Evolutionary conservation across 2,329 filamentous ascomycete species (phyloP).

Genomic region (Colletotrichum costaricense): DNA sequence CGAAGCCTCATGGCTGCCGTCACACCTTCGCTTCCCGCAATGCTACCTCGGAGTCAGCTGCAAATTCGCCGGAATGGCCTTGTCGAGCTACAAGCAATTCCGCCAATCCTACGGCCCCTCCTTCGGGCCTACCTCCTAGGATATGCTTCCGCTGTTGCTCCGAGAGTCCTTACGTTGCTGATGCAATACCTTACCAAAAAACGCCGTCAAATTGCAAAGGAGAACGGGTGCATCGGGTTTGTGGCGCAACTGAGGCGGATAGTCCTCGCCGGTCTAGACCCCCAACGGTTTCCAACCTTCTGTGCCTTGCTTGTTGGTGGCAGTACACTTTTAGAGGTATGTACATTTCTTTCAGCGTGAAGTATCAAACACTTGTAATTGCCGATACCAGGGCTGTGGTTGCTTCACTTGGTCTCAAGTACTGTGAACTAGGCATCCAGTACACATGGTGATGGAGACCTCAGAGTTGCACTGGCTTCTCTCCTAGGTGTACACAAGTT

Average conservation of each 20-base stretch:
- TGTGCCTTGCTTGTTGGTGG: constrained; percentile 71
- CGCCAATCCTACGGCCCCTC: constrained; percentile 64
- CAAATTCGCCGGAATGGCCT: constrained; percentile 29
- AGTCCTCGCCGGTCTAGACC: constrained; percentile 62
- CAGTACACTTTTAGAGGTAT: constrained; percentile 70
- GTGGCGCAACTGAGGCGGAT: constrained; percentile 51
- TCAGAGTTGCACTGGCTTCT: neutral
- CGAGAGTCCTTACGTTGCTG: constrained; percentile 65
- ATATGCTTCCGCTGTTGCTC: constrained; percentile 69
- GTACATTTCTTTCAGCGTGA: constrained; percentile 37
- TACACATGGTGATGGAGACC: neutral
- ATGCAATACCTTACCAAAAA: constrained; percentile 59
- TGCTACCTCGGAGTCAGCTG: constrained; percentile 52
- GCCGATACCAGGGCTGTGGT: constrained; percentile 3
- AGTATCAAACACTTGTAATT: constrained; percentile 9
- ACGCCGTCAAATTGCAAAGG: constrained; percentile 16
- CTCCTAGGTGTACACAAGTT: neutral
- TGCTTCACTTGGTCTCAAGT: neutral
- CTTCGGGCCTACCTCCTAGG: constrained; percentile 70
- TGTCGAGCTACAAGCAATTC: constrained; percentile 48
- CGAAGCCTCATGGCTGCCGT: constrained; percentile 26
- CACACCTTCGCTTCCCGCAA: constrained; percentile 48
- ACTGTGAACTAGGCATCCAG: neutral
- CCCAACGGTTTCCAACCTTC: constrained; percentile 70
- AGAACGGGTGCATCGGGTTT: constrained; percentile 41